phyloP scores from a whole-genome alignment of 441 rosid genomes.

The Sinapis alba region DNA sequence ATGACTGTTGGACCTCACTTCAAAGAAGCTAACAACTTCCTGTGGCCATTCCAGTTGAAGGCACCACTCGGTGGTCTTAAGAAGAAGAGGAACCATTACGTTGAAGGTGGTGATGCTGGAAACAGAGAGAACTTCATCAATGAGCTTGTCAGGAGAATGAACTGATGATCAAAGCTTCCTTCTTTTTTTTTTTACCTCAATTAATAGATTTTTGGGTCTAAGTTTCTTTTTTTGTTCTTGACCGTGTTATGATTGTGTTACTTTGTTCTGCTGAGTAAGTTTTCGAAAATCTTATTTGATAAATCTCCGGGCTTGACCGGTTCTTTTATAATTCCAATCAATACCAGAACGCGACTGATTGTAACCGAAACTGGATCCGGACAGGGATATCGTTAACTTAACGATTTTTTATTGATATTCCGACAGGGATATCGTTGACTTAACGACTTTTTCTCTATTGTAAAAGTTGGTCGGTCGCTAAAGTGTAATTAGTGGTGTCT shows the following conservation, averaged over 20 bases:
- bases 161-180: conserved; percentile 25
- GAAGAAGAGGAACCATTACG: conserved; percentile 5
- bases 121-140: conserved; percentile 43
- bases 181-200: neutral
- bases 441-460: too few relatives aligned
- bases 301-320: neutral
- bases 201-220: conserved; percentile 11
- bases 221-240: neutral
- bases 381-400: neutral
- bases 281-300: too few relatives aligned
- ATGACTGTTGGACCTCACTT: conserved; percentile 77
- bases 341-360: neutral
- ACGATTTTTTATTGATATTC: too few relatives aligned
- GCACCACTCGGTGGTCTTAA: conserved; percentile 45
- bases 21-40: conserved; percentile 75
- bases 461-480: neutral
- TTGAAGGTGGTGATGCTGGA: conserved; percentile 11
- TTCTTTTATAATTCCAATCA: neutral
- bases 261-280: too few relatives aligned
- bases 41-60: conserved; percentile 76
- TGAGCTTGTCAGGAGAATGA: conserved; percentile 63
- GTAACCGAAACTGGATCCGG: neutral
- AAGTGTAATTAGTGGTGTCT: neutral
- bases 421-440: too few relatives aligned
- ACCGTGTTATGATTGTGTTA: conserved; percentile 5